These are phyloP conservation scores for Xylaria sp. DNA, from an alignment of 2,329 filamentous ascomycete genomes.

Conservation along the genomic window DNA sequence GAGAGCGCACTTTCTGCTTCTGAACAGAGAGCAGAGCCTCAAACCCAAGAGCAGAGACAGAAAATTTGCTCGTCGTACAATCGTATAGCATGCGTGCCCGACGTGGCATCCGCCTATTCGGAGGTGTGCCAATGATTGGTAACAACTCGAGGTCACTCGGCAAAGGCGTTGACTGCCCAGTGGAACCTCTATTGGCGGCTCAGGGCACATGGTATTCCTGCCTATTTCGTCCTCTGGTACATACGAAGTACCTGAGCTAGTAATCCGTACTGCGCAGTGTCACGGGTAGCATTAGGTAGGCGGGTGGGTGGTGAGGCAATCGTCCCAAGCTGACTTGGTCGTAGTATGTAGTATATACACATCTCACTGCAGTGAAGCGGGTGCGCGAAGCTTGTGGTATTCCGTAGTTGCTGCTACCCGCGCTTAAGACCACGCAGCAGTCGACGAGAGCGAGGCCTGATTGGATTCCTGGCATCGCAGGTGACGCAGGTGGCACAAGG, in stretches of 20 bases:
- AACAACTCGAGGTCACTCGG: background rate
- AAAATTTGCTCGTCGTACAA: background rate
- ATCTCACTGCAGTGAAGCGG: background rate
- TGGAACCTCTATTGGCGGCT: background rate
- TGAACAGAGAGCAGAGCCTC: conserved; percentile 15
- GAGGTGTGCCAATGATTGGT: background rate
- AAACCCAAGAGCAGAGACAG: background rate
- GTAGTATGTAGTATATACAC: background rate
- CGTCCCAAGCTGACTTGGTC: too few species aligned
- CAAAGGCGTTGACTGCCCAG: background rate
- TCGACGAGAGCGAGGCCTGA: background rate
- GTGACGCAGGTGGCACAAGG: conserved; percentile 15
- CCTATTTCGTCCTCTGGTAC: background rate
- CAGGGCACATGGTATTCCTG: background rate
- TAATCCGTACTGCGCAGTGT: too few species aligned
- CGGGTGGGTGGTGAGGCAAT: background rate
- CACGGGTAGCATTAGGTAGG: too few species aligned
- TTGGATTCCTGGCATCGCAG: conserved; percentile 3
- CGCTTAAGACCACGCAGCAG: conserved; percentile 7
- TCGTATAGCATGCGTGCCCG: background rate
- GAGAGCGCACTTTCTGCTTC: background rate
- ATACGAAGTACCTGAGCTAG: background rate
- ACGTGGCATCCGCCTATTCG: conserved; percentile 6
- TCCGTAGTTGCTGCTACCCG: conserved; percentile 3
- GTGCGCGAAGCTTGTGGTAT: background rate